Conservation (phyloP, 371 early-diverging fungal species). For the Dinochytrium kinnereticum region DNA sequence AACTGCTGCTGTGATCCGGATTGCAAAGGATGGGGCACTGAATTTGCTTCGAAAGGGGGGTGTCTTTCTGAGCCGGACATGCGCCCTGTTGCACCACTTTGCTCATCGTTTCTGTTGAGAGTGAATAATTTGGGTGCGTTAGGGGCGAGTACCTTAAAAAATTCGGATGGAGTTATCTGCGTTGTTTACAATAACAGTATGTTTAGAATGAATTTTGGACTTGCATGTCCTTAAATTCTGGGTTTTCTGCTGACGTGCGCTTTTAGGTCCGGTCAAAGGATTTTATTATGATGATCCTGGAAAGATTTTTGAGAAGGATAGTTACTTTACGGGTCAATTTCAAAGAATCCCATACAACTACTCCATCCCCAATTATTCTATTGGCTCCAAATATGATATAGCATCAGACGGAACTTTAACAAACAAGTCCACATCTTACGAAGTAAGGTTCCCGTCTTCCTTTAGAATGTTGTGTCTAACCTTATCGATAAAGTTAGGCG, state of each 20-base stretch:
- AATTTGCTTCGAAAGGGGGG: background rate
- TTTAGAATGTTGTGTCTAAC: background rate
- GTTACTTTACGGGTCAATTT: constrained; percentile 19
- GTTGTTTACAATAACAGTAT: constrained; percentile 40
- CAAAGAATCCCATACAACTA: constrained; percentile 14
- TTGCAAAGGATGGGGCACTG: constrained; percentile 22
- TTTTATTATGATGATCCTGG: constrained; percentile 35
- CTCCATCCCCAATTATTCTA: background rate
- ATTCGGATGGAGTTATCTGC: constrained; percentile 36
- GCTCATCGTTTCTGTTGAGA: constrained; percentile 21
- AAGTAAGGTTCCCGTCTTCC: background rate
- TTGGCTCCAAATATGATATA: constrained; percentile 5
- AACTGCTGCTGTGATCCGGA: constrained; percentile 51
- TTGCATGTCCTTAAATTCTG: background rate
- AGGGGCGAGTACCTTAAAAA: background rate
- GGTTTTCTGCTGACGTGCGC: background rate
- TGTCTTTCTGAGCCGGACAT: background rate
- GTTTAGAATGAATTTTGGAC: background rate
- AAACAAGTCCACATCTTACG: background rate
- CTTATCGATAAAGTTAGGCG: constrained; percentile 29
- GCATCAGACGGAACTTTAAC: background rate
- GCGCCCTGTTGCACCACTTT: constrained; percentile 21
- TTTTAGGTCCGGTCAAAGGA: constrained; percentile 36
- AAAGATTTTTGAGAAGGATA: constrained; percentile 20
- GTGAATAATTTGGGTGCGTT: constrained; percentile 26